Conservation (phyloP, 805 yeast species). For the Yarrowia sp. region DNA sequence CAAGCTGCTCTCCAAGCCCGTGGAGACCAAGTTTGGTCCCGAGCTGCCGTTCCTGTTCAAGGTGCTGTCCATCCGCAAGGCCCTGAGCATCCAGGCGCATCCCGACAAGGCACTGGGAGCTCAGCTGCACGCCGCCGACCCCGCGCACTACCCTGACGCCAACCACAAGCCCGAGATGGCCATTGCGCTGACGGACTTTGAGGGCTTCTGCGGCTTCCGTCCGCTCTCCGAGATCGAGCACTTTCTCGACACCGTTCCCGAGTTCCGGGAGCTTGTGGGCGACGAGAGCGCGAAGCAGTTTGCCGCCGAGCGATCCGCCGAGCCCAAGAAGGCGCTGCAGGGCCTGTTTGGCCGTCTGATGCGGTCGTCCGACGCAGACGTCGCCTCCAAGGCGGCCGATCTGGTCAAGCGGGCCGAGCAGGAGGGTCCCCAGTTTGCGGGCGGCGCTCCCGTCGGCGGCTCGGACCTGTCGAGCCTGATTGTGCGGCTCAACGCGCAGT, state of each 20-base stretch:
- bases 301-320: constrained; percentile 46
- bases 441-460: constrained; percentile 36
- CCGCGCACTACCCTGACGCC: constrained; percentile 93
- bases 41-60: constrained; percentile 92
- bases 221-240: constrained; percentile 76
- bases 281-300: constrained; percentile 11
- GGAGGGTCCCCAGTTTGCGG: constrained; percentile 58
- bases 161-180: constrained; percentile 99
- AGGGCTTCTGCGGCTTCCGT: constrained; percentile 97
- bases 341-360: constrained; percentile 76
- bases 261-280: constrained; percentile 70
- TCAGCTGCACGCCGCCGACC: constrained; percentile 74
- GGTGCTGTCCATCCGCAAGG: constrained; percentile 89
- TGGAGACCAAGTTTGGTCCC: constrained; percentile 66
- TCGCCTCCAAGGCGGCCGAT: constrained; percentile 56
- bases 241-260: constrained; percentile 71
- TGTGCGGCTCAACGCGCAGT: constrained; percentile 75
- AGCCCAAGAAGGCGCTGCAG: constrained; percentile 53
- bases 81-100: constrained; percentile 94
- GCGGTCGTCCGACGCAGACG: constrained; percentile 67
- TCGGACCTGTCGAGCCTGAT: constrained; percentile 67
- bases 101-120: constrained; percentile 87
- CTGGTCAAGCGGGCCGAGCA: constrained; percentile 64
- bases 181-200: constrained; percentile 90
- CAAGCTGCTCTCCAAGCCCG: constrained; percentile 48